Evolutionary conservation across 257 asterid genomes (phyloP).

Genomic region (Solanum megistacrolobum): DNA sequence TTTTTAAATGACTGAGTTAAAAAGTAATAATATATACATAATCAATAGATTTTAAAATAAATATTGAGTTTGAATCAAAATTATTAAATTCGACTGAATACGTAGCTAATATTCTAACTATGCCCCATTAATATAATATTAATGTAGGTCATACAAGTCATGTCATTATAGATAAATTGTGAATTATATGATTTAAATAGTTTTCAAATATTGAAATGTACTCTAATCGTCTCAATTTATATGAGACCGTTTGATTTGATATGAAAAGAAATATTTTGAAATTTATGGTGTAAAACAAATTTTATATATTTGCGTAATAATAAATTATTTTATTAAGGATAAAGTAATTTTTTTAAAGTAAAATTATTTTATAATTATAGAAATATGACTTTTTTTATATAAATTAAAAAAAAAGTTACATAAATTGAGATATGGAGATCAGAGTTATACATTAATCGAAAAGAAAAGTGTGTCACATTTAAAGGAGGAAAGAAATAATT

Average conservation of each 20-base stretch:
- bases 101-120: not conserved
- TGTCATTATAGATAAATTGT: not conserved
- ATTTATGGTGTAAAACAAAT: accelerated
- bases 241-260: accelerated
- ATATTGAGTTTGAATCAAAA: not conserved
- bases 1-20: not conserved
- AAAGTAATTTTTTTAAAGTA: no score
- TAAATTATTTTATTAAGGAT: not conserved
- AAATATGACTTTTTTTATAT: no score
- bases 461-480: not conserved
- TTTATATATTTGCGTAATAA: accelerated
- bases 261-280: not conserved
- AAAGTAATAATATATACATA: not conserved
- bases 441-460: no score
- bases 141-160: not conserved
- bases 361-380: no score
- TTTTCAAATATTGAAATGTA: not conserved
- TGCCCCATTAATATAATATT: not conserved
- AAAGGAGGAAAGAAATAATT: no score
- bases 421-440: no score
- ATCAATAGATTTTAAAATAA: not conserved
- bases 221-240: accelerated
- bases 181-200: not conserved
- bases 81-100: not conserved
- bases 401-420: no score